Conservation (phyloP, 176 grass and related monocot genomes). For the Thinopyrum elongatum region DNA sequence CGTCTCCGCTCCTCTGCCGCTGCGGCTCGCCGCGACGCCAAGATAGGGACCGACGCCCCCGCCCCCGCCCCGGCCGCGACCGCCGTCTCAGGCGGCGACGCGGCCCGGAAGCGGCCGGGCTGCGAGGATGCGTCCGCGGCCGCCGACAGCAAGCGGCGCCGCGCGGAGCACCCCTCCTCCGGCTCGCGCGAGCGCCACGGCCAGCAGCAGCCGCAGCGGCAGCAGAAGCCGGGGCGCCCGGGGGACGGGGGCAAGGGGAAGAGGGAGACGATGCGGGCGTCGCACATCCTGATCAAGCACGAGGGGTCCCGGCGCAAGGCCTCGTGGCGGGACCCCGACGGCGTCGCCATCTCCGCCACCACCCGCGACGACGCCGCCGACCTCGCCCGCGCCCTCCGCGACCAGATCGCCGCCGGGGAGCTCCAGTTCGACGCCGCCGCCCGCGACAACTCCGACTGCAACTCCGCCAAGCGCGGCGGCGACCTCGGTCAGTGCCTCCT, state of each 20-base stretch:
- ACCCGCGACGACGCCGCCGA: constrained; percentile 77
- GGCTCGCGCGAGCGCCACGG: constrained; percentile 10
- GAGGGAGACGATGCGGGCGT: constrained; percentile 59
- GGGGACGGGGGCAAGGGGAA: constrained; percentile 2
- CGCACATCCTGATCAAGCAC: constrained; percentile 97
- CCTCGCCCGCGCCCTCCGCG: constrained; percentile 53
- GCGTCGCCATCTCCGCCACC: constrained; percentile 75
- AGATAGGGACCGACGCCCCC: constrained; percentile 45
- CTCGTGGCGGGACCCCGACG: constrained; percentile 85
- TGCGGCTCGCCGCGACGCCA: constrained; percentile 9
- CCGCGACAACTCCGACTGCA: constrained; percentile 75
- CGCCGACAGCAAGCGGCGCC: constrained; percentile 37
- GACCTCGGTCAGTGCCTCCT: constrained; percentile 68
- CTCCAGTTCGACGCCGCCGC: constrained; percentile 68
- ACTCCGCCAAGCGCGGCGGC: constrained; percentile 85
- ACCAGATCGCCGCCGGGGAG: constrained; percentile 65
- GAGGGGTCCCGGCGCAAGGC: constrained; percentile 87
- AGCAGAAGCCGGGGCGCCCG: not conserved
- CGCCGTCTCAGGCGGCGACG: constrained; percentile 24
- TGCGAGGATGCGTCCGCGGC: constrained; percentile 13
- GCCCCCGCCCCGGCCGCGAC: constrained; percentile 26
- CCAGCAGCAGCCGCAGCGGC: not conserved
- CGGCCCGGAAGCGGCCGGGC: constrained; percentile 43
- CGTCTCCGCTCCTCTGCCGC: not conserved
- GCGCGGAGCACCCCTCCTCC: constrained; percentile 28